phyloP scores from a whole-genome alignment of 257 asterid species.

The Ligustrum vulgare region DNA sequence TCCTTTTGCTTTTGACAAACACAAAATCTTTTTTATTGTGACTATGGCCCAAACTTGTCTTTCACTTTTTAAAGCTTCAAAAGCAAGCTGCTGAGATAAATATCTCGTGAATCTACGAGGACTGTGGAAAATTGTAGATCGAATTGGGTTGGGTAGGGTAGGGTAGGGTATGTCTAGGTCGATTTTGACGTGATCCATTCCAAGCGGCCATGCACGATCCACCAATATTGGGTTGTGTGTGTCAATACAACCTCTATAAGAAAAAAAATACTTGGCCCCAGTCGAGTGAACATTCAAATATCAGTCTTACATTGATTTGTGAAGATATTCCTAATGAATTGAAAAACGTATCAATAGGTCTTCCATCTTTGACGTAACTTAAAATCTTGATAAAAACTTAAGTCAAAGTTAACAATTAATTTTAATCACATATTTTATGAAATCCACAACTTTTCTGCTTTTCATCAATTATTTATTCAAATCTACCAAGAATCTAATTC shows the following conservation, averaged over 20 bases:
- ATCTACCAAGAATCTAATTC: too few relatives aligned
- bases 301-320: conserved; percentile 1
- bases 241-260: too few relatives aligned
- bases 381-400: too few relatives aligned
- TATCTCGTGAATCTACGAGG: neutral
- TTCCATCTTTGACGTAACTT: neutral
- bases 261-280: too few relatives aligned
- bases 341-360: neutral
- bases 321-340: neutral
- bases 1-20: conserved; percentile 48
- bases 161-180: neutral
- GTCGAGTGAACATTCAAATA: conserved; percentile 4
- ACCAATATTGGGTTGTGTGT: neutral
- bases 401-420: too few relatives aligned
- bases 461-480: too few relatives aligned
- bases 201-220: neutral
- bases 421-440: too few relatives aligned
- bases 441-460: too few relatives aligned
- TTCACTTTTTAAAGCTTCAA: conserved; percentile 43
- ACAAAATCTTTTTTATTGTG: conserved; percentile 29
- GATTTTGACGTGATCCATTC: neutral
- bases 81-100: conserved; percentile 5
- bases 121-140: neutral
- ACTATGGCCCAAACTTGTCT: conserved; percentile 51
- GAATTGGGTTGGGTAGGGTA: neutral